Conservation (phyloP, 2,329 filamentous ascomycete genomes). For the Fusarium redolens region DNA sequence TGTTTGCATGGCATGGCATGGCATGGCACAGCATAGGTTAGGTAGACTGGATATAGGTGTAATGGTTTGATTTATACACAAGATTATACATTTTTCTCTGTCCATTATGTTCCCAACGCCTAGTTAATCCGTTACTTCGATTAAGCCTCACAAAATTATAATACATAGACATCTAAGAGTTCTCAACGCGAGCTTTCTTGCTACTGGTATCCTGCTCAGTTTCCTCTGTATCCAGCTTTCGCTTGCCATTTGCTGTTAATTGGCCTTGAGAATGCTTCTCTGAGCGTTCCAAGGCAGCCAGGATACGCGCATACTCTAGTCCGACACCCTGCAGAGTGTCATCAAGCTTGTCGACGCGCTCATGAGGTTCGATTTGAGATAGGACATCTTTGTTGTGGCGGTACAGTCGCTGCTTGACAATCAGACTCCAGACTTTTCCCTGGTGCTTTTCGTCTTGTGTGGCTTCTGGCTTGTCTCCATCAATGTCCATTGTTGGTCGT, state of each 20-base stretch:
- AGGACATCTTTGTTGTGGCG: constrained; percentile 79
- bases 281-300: constrained; percentile 61
- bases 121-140: constrained; percentile 6
- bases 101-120: constrained; percentile 25
- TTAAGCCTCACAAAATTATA: neutral
- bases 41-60: constrained; percentile 40
- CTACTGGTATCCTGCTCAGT: constrained; percentile 49
- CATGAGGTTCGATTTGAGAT: constrained; percentile 73
- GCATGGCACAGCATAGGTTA: constrained; percentile 15
- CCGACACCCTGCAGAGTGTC: constrained; percentile 75
- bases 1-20: constrained; percentile 45
- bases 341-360: constrained; percentile 78
- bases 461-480: constrained; percentile 55
- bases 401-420: constrained; percentile 82
- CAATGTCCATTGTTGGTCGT: constrained; percentile 62
- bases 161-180: constrained; percentile 34
- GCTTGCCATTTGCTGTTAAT: constrained; percentile 54
- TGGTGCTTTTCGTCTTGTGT: constrained; percentile 69
- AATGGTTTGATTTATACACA: constrained; percentile 33
- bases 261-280: constrained; percentile 42
- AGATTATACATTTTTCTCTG: constrained; percentile 28
- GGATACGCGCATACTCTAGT: constrained; percentile 76
- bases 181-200: constrained; percentile 61
- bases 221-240: constrained; percentile 54
- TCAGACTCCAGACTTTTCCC: constrained; percentile 77